phyloP scores from a whole-genome alignment of 352 stramenopile species.

The Blastocystis sp. region DNA sequence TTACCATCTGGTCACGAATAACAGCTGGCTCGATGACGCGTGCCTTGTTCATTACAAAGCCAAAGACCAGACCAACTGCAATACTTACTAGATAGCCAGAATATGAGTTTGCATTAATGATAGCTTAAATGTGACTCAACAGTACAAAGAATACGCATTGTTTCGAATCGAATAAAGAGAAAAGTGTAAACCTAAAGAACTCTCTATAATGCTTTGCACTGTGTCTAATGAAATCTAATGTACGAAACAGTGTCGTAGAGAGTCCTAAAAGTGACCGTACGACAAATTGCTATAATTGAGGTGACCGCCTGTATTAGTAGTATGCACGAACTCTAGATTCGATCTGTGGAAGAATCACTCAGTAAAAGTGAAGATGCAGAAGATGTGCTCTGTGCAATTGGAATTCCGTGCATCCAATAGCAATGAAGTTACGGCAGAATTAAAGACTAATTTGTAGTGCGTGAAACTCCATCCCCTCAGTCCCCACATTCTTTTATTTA shows the following conservation, averaged over 20 bases:
- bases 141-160: neutral
- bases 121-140: neutral
- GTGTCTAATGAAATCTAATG: too few relatives aligned
- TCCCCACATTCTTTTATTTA: neutral
- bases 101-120: conserved; percentile 2
- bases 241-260: too few relatives aligned
- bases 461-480: neutral
- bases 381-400: too few relatives aligned
- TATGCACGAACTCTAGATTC: too few relatives aligned
- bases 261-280: too few relatives aligned
- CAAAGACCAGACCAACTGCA: conserved; percentile 54
- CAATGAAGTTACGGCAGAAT: neutral
- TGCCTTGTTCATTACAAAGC: conserved; percentile 65
- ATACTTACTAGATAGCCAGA: conserved; percentile 45
- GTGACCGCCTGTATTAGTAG: too few relatives aligned
- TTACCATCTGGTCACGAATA: conserved; percentile 63
- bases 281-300: too few relatives aligned
- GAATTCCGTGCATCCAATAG: neutral
- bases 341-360: too few relatives aligned
- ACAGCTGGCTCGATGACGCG: conserved; percentile 60
- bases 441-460: neutral
- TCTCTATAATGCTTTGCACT: too few relatives aligned
- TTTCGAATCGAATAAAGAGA: neutral
- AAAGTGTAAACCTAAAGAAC: neutral
- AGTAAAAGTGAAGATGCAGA: too few relatives aligned